These are phyloP conservation scores for Pseudogymnoascus pannorum DNA, from an alignment of 2,329 filamentous ascomycete species.

Conservation along the genomic window DNA sequence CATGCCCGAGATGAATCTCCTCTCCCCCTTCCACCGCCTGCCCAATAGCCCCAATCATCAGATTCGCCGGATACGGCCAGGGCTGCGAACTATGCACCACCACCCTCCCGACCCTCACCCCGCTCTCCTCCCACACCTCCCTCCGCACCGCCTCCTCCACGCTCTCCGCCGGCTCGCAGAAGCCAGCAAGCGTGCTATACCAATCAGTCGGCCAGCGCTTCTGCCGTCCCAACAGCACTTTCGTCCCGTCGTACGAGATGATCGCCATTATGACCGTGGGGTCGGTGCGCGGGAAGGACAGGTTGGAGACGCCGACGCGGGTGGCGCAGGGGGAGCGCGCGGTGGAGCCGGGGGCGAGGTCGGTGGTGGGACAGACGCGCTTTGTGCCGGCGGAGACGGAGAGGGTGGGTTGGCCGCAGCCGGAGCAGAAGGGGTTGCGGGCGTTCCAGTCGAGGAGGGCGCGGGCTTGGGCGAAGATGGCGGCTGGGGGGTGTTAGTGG, in stretches of 20 bases:
- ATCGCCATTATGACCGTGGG: constrained; percentile 89
- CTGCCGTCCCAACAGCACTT: constrained; percentile 68
- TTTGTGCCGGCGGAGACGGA: constrained; percentile 75
- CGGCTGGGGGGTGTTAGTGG: constrained; percentile 46
- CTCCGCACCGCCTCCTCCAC: constrained; percentile 77
- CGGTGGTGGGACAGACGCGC: constrained; percentile 66
- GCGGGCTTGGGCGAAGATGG: constrained; percentile 83
- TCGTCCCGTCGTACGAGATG: constrained; percentile 67
- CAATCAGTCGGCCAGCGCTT: constrained; percentile 76
- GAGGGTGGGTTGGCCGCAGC: constrained; percentile 77
- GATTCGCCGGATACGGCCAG: constrained; percentile 77
- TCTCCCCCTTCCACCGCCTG: constrained; percentile 78
- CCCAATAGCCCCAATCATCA: constrained; percentile 84
- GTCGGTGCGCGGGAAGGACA: constrained; percentile 83
- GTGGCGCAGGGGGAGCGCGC: constrained; percentile 69
- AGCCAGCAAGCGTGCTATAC: constrained; percentile 85
- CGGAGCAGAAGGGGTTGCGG: constrained; percentile 85
- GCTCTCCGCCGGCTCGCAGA: constrained; percentile 78
- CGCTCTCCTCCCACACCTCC: constrained; percentile 82
- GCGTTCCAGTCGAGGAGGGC: constrained; percentile 90
- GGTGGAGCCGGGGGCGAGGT: constrained; percentile 41
- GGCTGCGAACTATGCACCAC: constrained; percentile 79
- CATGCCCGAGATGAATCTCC: constrained; percentile 73
- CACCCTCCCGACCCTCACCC: constrained; percentile 68
- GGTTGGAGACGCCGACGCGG: constrained; percentile 78